Evolutionary conservation across 2,329 filamentous ascomycete genomes (phyloP), one percentile per base, ranked within the genome.

Genomic region (Fusarium gaditjirri): DNA sequence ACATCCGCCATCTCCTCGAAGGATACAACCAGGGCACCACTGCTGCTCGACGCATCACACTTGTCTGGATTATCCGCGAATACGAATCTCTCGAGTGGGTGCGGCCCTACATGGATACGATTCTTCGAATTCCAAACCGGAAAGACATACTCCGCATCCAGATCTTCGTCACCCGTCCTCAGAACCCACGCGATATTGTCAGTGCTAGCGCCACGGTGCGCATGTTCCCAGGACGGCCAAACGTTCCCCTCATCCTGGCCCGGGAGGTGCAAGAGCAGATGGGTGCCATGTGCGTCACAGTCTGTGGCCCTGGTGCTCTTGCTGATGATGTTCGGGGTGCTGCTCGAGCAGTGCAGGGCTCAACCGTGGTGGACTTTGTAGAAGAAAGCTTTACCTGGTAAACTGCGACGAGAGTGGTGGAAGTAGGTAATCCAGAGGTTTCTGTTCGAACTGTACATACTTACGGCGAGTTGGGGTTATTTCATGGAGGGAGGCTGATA

Each of bases 71-170:
- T 78, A 93, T 98, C 72, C 94, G 96, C 69, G 94, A 94, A 61
- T 92, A 93, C 41, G 92, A 97, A 77, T 91, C 95, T 62, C 88
- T 98, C 12, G 94, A 97, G 81, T 98, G 96, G 95, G 93, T 97
- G 65, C 90, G 94, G 12, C 93, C 94, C 9, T 98, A 93, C 92
- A 91, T 92, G 88, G 89, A 92, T 73, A 82, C 85, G 61, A 83
- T 98, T 59, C 86, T 98, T 36, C 88, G 88, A 61, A 92, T 98
- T 87, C 92, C 94, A 17, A 89, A 91, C 75, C 91, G 95, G 59
- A 90, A 93, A 65, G 94, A 97, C 54, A 87, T 97, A 35, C 88
- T 99, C 47, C 92, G 91, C 75, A 93, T 98, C 76, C 90, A 95
- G 76, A 89, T 98, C 52, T 98, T 97, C 83, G 91, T 98, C 74